Evolutionary conservation across 768 basidiomycete genomes (phyloP).

Genomic region (Phaffia tasmanica): DNA sequence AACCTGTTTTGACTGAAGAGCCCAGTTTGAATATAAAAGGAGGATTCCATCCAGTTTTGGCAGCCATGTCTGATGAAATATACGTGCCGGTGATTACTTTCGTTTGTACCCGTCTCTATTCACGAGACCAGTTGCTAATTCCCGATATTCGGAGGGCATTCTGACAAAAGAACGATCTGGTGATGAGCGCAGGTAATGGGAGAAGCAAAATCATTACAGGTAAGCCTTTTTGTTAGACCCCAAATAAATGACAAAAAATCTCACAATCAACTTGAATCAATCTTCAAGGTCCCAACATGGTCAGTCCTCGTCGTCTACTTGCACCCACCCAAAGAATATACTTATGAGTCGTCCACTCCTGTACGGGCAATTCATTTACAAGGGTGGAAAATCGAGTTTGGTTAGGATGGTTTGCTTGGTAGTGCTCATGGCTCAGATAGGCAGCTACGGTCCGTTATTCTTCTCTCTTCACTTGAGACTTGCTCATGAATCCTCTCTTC

Average conservation of each 20-base stretch:
- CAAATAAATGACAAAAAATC: constrained; percentile 34
- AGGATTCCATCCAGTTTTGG: constrained; percentile 92
- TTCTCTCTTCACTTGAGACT: not conserved
- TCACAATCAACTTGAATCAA: constrained; percentile 22
- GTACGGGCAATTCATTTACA: not conserved
- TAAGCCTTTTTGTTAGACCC: constrained; percentile 59
- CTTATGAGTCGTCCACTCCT: constrained; percentile 1
- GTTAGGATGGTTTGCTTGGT: constrained; percentile 70
- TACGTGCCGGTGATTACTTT: constrained; percentile 52
- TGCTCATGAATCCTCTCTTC: not conserved
- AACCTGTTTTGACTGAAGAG: constrained; percentile 57
- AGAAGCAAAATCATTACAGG: constrained; percentile 58
- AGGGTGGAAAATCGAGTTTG: constrained; percentile 38
- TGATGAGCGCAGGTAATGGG: constrained; percentile 3
- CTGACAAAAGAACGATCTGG: constrained; percentile 33
- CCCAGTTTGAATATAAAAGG: constrained; percentile 59
- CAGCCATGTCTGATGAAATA: constrained; percentile 60
- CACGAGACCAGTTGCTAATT: not conserved
- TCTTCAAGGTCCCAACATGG: constrained; percentile 42
- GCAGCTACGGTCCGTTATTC: constrained; percentile 49
- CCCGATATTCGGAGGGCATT: constrained; percentile 2
- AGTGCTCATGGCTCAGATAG: constrained; percentile 66
- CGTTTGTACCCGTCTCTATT: too few relatives aligned
- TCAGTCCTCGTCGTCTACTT: constrained; percentile 27
- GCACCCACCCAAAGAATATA: constrained; percentile 7